Base-by-base conservation (phyloP, 345 rosid genomes). In the Jatropha curcas region DNA sequence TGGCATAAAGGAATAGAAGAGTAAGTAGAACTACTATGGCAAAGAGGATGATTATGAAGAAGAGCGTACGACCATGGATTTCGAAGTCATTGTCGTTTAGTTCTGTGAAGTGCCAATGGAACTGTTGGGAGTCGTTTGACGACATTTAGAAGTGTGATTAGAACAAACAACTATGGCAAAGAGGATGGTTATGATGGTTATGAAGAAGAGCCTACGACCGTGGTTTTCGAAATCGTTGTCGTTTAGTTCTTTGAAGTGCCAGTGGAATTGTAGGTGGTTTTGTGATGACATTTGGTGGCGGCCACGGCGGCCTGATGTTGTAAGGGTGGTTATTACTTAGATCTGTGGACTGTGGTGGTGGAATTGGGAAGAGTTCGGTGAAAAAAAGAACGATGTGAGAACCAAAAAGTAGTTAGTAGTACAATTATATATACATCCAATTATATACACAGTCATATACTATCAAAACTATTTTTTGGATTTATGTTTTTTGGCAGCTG, bases 101-200 rank as follows among this genome's bases (percentile, higher is more conserved):
- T 68, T 85, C 86, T 9, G 84, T 35, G 76, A 74, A 78, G 66
- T 74, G 82, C 93, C 89, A 85, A 65, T 82, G 88, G 68, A 77
- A 65, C 25, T 62, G 67, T 30, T 74, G 76, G 28, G 80, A 24
- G 13, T 75, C 67, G 53, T 67, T 73, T 4, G 77, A 48, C 8
- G 78, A 65, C 64, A 60, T 60, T 59, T 12, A n/a, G n/a, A n/a
- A n/a, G n/a, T n/a, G n/a, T n/a, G n/a, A n/a, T n/a, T n/a, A n/a
- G n/a, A n/a, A n/a, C n/a, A n/a, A n/a, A 82, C 39, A 70, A 81
- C 60, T 73, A 70, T 4, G 48, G 68, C 28, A 55, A 82, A 68
- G 70, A 86, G 68, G 68, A 78, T 35, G 45, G 75, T 7, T n/a
- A 67, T 11, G 83, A 77, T n/a, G n/a, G n/a, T n/a, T n/a, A n/a